Percentiles rank a stretch among this genome's conserved stretches.
Conservation (phyloP, 1,139 yeast genomes). For the Geotrichum reessii region DNA sequence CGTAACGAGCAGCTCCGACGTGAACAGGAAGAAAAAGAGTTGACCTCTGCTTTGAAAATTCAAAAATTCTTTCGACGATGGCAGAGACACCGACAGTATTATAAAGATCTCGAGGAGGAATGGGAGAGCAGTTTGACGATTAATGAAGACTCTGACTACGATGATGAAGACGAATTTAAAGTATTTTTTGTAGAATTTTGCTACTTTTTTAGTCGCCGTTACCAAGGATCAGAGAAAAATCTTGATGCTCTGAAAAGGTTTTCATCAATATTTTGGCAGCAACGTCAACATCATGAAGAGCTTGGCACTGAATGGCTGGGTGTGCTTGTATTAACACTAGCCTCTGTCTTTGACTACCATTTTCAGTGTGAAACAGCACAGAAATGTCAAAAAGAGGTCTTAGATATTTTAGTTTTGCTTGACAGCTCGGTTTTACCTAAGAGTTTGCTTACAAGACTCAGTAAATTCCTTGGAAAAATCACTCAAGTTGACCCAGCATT, state of each 20-base stretch:
- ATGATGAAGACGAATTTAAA: neutral
- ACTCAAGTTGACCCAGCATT: neutral
- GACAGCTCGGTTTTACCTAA: neutral
- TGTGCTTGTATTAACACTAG: neutral
- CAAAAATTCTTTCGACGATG: conserved; percentile 39
- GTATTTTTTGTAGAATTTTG: conserved; percentile 16
- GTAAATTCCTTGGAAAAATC: neutral
- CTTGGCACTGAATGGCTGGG: neutral
- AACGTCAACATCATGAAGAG: neutral
- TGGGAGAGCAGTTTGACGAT: conserved; percentile 17
- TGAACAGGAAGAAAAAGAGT: conserved; percentile 49
- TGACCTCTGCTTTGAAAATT: conserved; percentile 46
- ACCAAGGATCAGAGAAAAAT: conserved; percentile 16
- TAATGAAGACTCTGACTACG: conserved; percentile 9
- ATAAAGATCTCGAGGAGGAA: neutral
- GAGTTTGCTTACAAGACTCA: neutral
- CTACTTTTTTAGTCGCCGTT: conserved; percentile 19
- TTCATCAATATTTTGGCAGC: neutral
- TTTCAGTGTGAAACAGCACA: neutral
- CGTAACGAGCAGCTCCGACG: neutral
- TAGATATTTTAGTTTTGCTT: neutral
- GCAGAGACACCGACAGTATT: conserved; percentile 18
- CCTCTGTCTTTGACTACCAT: neutral
- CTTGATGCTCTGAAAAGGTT: neutral
- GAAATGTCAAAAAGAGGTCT: conserved; percentile 4